A percentile compares a stretch with the other conserved stretches of the same genome.
phyloP scores from a whole-genome alignment of 2,329 filamentous ascomycete species.

The Phyllosticta ampelicida region DNA sequence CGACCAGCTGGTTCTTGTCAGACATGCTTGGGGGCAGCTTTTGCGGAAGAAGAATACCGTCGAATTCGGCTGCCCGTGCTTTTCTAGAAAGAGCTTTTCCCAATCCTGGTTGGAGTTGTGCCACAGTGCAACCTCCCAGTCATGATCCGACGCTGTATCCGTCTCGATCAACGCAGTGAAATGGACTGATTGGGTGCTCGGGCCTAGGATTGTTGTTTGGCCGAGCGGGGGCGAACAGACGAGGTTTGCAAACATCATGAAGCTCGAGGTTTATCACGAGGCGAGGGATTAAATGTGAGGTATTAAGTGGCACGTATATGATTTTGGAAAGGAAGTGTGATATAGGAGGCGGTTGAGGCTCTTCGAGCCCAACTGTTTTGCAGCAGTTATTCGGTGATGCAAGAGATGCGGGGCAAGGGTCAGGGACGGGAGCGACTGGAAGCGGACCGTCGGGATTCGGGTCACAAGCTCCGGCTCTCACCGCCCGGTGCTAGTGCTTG shows the following conservation, averaged over 20 bases:
- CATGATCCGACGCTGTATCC: slow-evolving; percentile 40
- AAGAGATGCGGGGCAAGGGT: slow-evolving; percentile 2
- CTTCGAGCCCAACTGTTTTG: slow-evolving; percentile 1
- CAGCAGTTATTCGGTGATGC: background rate
- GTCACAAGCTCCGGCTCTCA: background rate
- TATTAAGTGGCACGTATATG: background rate
- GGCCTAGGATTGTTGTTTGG: slow-evolving; percentile 54
- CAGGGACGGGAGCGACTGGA: background rate
- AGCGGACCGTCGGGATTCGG: background rate
- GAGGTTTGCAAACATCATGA: slow-evolving; percentile 41
- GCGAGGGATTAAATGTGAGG: background rate
- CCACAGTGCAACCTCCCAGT: slow-evolving; percentile 70
- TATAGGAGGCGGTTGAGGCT: background rate
- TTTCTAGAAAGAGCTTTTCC: slow-evolving; percentile 35
- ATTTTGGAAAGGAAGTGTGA: background rate
- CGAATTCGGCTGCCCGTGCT: background rate
- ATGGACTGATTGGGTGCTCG: slow-evolving; percentile 32
- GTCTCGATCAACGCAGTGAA: slow-evolving; percentile 65
- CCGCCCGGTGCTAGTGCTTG: background rate
- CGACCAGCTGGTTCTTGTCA: slow-evolving; percentile 6
- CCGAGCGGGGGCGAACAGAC: slow-evolving; percentile 62
- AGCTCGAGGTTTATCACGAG: background rate
- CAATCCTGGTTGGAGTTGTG: slow-evolving; percentile 50
- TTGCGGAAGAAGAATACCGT: background rate
- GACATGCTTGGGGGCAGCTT: background rate